Conservation (phyloP, 2,329 filamentous ascomycete genomes). For the Nothophaeocryptopus gaeumannii region DNA sequence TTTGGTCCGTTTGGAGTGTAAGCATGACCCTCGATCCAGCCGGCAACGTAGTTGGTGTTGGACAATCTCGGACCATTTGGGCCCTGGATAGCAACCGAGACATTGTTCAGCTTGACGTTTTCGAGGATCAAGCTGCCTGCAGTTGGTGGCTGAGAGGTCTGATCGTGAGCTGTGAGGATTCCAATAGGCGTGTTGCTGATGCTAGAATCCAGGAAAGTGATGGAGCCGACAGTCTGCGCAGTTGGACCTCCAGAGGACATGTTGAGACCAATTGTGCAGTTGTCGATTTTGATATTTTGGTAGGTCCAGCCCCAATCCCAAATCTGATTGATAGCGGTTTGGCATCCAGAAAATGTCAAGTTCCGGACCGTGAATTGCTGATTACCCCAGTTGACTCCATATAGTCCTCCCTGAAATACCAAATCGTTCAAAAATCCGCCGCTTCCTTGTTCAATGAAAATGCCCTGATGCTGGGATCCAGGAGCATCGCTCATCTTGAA, state of each 20-base stretch:
- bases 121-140: conserved; percentile 56
- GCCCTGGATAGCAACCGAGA: conserved; percentile 44
- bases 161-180: conserved; percentile 48
- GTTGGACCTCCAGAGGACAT: conserved; percentile 44
- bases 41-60: conserved; percentile 32
- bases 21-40: conserved; percentile 45
- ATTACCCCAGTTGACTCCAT: conserved; percentile 44
- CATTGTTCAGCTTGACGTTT: conserved; percentile 53
- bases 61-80: conserved; percentile 36
- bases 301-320: conserved; percentile 61
- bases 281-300: conserved; percentile 46
- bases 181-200: conserved; percentile 52
- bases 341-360: conserved; percentile 51
- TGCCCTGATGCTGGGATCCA: conserved; percentile 48
- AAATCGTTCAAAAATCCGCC: conserved; percentile 49
- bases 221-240: conserved; percentile 52
- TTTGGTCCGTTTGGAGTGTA: conserved; percentile 46
- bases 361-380: conserved; percentile 55
- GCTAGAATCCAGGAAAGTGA: conserved; percentile 57
- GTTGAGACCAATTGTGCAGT: conserved; percentile 53
- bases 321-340: conserved; percentile 55
- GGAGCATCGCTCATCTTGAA: conserved; percentile 45
- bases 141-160: conserved; percentile 42
- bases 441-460: conserved; percentile 45
- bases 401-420: conserved; percentile 43